Base-by-base conservation (phyloP, 2,329 filamentous ascomycete genomes). In the Apiospora phragmitis region DNA sequence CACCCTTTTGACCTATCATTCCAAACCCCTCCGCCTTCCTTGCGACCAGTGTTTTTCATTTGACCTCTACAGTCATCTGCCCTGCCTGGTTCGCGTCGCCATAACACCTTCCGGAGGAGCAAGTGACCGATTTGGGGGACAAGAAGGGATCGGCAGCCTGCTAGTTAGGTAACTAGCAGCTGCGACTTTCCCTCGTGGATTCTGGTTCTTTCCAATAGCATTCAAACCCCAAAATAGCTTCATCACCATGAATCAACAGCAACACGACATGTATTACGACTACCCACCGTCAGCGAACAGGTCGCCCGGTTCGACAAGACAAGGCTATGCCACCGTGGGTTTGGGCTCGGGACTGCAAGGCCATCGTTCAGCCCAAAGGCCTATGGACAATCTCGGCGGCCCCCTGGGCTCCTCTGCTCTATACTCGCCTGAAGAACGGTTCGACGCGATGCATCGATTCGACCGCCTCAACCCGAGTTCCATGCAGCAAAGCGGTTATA, bases 231-330 rank as follows among this genome's bases (percentile, higher is more conserved):
- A 67, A 42, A 67, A 67, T 45, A 67, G 38, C 65, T 42, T 45
- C 67, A 71, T 73, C 72, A 82, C 72, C 70, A 87, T 86, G 85
- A 84, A 84, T 76, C 81, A 84, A 75, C 87, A 88, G 78, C 87
- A 87, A 70, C 84, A 87, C 80, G 90, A 93, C 72, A 90, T 92
- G 87, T 94, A 93, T 85, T 90, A 93, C 83, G 91, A 93, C 75
- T 92, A 93, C 76, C 82, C 88, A 71, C 82, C 81, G 51, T 78
- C 84, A 43, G 77, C 88, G 73, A 91, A 91, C 80, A 92, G 93
- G 78, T 94, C 92, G 74, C 93, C 94, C 49, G 91, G 89, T 78
- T 90, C 92, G 42, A 90, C 93, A 68, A 82, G 86, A 79, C 92
- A 93, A 72, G 86, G 85, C 70, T 88, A 87, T 73, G 82, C 81